These are phyloP conservation scores for Sphagnurus paluster DNA, from an alignment of 1,284 basidiomycete genomes.

Conservation along the genomic window DNA sequence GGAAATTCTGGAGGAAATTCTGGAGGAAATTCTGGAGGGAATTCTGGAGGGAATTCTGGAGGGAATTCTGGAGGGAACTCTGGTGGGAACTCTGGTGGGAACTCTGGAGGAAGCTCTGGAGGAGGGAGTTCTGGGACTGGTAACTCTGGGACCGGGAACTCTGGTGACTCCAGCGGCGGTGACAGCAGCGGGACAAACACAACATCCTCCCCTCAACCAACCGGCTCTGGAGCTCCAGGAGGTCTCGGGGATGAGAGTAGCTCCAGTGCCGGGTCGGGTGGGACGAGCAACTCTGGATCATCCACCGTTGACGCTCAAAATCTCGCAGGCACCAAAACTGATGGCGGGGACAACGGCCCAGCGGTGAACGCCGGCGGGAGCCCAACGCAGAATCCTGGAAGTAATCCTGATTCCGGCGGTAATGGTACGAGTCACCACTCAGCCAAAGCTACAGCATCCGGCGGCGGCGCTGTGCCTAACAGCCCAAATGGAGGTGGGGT, in stretches of 20 bases:
- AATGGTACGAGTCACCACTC: too few species aligned
- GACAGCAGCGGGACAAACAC: slow-evolving; percentile 1
- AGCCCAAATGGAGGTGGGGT: slow-evolving; percentile 2
- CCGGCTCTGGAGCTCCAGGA: background rate
- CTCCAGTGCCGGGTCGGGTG: background rate
- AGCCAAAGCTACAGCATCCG: slow-evolving; percentile 2
- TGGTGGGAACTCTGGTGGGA: background rate
- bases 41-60: slow-evolving; percentile 3
- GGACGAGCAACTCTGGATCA: background rate
- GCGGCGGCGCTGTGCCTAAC: slow-evolving; percentile 11
- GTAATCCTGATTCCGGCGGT: too few species aligned
- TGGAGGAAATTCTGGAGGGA: slow-evolving; percentile 6
- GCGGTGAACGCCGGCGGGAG: too few species aligned
- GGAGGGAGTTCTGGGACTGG: slow-evolving; percentile 2
- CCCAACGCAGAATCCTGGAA: too few species aligned
- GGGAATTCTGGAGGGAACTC: slow-evolving; percentile 3
- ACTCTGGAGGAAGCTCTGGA: too few species aligned
- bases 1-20: background rate
- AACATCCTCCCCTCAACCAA: slow-evolving; percentile 5
- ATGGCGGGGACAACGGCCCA: too few species aligned
- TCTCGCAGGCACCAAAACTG: too few species aligned
- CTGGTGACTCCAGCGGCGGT: too few species aligned
- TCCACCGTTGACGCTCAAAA: background rate
- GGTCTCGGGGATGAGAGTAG: too few species aligned
- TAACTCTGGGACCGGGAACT: slow-evolving; percentile 3